Evolutionary conservation across 106 monocot species (phyloP).

Genomic region (Phalaenopsis aphrodite): DNA sequence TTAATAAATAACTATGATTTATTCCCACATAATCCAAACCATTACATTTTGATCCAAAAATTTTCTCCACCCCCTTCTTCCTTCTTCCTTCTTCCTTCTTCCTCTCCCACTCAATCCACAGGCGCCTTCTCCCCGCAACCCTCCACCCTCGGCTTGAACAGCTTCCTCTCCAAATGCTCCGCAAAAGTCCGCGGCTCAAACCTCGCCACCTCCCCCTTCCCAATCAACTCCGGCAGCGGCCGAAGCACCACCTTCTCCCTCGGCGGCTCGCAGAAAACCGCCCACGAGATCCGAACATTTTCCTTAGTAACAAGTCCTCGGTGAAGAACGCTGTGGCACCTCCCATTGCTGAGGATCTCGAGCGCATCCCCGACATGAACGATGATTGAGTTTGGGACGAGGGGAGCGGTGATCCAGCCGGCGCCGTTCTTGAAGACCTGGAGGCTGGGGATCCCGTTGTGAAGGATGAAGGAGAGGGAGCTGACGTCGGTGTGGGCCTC

Average conservation of each 20-base stretch:
- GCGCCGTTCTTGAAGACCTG: conserved; percentile 42
- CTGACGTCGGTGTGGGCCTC: conserved; percentile 86
- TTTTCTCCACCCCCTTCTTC: too few species aligned
- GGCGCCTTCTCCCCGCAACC: not conserved
- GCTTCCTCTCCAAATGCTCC: conserved; percentile 60
- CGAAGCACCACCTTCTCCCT: conserved; percentile 53
- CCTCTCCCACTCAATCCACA: too few species aligned
- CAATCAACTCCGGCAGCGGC: conserved; percentile 58
- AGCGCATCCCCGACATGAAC: conserved; percentile 77
- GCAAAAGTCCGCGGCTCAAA: conserved; percentile 63
- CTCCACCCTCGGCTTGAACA: conserved; percentile 46
- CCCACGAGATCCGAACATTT: conserved; percentile 91
- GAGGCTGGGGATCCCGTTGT: conserved; percentile 77
- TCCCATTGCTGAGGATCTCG: conserved; percentile 78
- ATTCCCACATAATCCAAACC: too few species aligned
- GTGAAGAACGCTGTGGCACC: conserved; percentile 70
- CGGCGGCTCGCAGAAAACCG: conserved; percentile 81
- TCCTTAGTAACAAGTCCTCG: conserved; percentile 78
- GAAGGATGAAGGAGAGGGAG: conserved; percentile 73
- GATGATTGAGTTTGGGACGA: conserved; percentile 48
- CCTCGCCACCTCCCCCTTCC: conserved; percentile 20
- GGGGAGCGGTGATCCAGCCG: conserved; percentile 51
- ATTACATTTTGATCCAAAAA: too few species aligned
- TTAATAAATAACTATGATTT: too few species aligned
- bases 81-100: too few species aligned